phyloP scores from a whole-genome alignment of 225 moss, liverwort and hornwort genomes.

The Thuidium tamariscinum region DNA sequence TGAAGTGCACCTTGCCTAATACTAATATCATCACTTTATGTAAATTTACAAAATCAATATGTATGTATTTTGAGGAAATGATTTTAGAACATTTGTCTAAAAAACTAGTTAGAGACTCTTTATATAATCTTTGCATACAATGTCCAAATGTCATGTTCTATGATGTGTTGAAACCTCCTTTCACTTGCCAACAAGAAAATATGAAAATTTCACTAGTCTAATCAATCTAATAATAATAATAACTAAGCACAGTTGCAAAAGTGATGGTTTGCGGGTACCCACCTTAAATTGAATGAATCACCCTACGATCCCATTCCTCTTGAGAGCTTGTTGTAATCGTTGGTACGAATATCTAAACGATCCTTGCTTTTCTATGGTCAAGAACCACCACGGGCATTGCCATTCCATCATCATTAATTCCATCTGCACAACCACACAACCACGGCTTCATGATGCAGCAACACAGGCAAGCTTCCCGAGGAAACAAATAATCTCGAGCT shows the following conservation, averaged over 20 bases:
- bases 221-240: not conserved
- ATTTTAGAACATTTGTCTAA: not conserved
- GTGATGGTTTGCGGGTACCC: not conserved
- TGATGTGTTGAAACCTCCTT: not conserved
- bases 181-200: not conserved
- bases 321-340: not conserved
- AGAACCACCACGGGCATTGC: conserved; percentile 20
- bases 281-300: not conserved
- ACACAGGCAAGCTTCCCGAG: not conserved
- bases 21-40: not conserved
- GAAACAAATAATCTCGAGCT: not conserved
- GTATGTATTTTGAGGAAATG: not conserved
- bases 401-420: not conserved
- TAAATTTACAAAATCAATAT: not conserved
- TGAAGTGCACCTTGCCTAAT: fast-evolving
- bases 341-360: not conserved
- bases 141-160: not conserved
- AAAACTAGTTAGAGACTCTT: no score
- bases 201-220: not conserved
- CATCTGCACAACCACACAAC: not conserved
- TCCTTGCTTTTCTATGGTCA: conserved; percentile 12
- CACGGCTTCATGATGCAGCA: not conserved
- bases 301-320: not conserved
- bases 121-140: fast-evolving
- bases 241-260: not conserved